Base-by-base conservation (phyloP, 2,329 filamentous ascomycete genomes). In the Samsoniella hepiali region DNA sequence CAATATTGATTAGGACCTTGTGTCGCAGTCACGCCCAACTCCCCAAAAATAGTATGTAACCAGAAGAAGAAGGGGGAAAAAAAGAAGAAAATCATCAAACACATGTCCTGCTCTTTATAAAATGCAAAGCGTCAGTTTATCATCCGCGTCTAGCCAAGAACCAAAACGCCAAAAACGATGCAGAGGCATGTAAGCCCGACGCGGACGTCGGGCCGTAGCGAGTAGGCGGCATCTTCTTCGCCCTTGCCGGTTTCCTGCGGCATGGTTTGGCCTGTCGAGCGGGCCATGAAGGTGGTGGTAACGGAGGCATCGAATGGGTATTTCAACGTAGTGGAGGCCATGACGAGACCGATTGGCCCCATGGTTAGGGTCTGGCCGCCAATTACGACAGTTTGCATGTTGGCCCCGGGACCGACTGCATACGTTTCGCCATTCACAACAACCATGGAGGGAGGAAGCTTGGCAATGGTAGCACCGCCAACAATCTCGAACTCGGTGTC, bases 381-480 rank as follows among this genome's bases (percentile, higher is more conserved):
- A 4, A 84, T 73, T 0, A 80, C 74, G 1, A 79, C 81, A 0
- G 79, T 84, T 1, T 73, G 79, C 11, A 70, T 70, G n/a, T 70
- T 71, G 2, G 75, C 74, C 11, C 75, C 76, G 0, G 80, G 75
- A 0, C 82, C 83, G 56, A 87, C 72, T 1, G 79, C 82, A 67
- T 84, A 85, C 0, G 80, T 84, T 3, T 73, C 73, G 40, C 79
- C 80, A 42, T 76, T 74, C 56, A 88, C 74, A 34, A 87, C 77
- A 1, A 82, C 77, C 13, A 79, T 72, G 3, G 78, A 81, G 1
- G 79, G 72, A n/a, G 78, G 79, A 9, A 84, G 68, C 67, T 81
- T 77, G 17, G 81, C 82, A 59, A 85, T 74, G 3, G 82, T 84
- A 17, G 78, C 82, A 11, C 83, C 83, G 58, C 82, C 83, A 9